Base-by-base conservation (phyloP, 441 rosid species). In the Euphorbia celastroides region DNA sequence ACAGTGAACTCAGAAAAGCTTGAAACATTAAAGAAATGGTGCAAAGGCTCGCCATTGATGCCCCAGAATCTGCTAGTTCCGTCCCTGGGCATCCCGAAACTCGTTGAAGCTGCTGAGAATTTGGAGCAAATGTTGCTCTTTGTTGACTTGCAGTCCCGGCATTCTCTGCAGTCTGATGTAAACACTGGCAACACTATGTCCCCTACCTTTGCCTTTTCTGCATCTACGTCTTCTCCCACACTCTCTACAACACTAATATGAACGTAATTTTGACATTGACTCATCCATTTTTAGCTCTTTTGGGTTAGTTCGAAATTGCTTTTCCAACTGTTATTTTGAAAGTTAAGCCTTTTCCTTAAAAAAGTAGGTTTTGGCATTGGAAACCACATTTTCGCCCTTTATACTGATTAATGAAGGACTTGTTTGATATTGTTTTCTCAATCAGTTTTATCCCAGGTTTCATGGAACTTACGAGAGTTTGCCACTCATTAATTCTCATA, bases 1-100 rank as follows among this genome's bases (percentile, higher is more conserved):
- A 88, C 90, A 0, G 88, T 87, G 55, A 84, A 88, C 82, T 88
- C 83, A 0, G 78, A 2, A 68, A 91, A 85, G 78, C 92, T 88
- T 10, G 92, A 91, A 3, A 91, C 90, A 2, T 0, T 48, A 5
- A 91, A 2, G 62, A 74, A 81, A 80, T 88, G 87, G 73, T 84
- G 65, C 36, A 88, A 38, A 13, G 27, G 46, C 65, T 88, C 80
- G 22, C 97, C 97, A 5, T 78, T 72, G 52, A 60, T 69, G 67
- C 78, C 87, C 48, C 79, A 78, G 54, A 90, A 90, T 67, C 92
- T 74, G 66, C 75, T 48, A 20, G 77, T 82, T 57, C 84, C 81
- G 14, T 86, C 90, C 69, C 92, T 68, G 2, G 81, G 81, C 77
- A 86, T 83, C 44, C 64, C 64, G 0, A 55, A 11, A 5, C 5